Base-by-base conservation (phyloP, 2,329 filamentous ascomycete species). In the Furcasterigmium sp. region DNA sequence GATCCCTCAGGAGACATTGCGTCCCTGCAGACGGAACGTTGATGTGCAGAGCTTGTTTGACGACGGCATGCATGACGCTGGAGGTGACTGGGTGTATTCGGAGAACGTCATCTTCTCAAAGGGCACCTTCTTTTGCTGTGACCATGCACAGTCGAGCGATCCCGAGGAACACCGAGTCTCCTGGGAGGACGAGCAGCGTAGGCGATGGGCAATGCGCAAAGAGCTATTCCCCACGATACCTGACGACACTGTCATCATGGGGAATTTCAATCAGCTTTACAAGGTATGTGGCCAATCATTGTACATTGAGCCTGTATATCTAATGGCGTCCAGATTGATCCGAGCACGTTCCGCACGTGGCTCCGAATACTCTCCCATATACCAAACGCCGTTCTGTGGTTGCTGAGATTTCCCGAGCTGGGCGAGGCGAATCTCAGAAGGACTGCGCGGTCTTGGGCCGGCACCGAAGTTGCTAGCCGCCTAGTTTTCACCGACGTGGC, bases 261-360 rank as follows among this genome's bases (percentile, higher is more conserved):
- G 89, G 7, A 98, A 98, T 64, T 98, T 98, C 67, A 98, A 98
- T 59, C 93, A 98, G 63, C 73, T 98, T 25, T 98, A 98, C 70
- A 98, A 98, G 82, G 91, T 93, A 72, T 19, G 18, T n/a, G n/a
- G n/a, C n/a, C n/a, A n/a, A n/a, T n/a, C n/a, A 15, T 17, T 10
- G 15, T n/a, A 13, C n/a, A 14, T n/a, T 57, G n/a, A 9, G 20
- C 17, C 39, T 37, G 30, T 36, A 18, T 39, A 23, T 18, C 19
- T 26, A 39, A 44, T 47, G 51, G 18, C 13, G 14, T 17, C n/a
- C 29, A 95, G 90, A 97, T 98, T 64, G 93, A 98, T 54, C 93
- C 93, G 2, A 94, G 90, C 4, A 96, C 90, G 8, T 97, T 97
- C 67, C 85, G 93, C 41, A 89, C 87, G 34, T 98, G 93, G 91